Conservation (phyloP, 2,329 filamentous ascomycete genomes). For the Zasmidium angulare region DNA sequence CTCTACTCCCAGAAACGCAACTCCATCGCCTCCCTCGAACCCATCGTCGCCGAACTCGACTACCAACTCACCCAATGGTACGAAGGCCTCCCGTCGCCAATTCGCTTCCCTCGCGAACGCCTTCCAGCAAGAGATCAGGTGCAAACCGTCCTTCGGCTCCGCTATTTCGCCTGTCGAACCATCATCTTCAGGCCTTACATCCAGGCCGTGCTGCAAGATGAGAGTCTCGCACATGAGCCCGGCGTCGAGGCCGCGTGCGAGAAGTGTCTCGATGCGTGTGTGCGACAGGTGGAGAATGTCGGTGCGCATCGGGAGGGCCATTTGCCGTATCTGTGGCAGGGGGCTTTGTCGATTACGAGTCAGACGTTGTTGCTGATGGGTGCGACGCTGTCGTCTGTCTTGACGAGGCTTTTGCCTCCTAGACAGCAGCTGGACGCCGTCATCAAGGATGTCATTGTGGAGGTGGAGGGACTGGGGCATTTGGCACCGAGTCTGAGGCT, state of each 20-base stretch:
- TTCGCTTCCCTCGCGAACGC: conserved; percentile 75
- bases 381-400: conserved; percentile 73
- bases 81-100: conserved; percentile 69
- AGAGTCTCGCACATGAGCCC: conserved; percentile 68
- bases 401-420: conserved; percentile 64
- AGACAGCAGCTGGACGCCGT: conserved; percentile 66
- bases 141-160: conserved; percentile 74
- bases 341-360: conserved; percentile 77
- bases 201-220: conserved; percentile 74
- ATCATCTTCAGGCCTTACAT: conserved; percentile 87
- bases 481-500: conserved; percentile 74
- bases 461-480: conserved; percentile 72
- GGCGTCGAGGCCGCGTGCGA: conserved; percentile 75
- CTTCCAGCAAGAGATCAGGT: conserved; percentile 68
- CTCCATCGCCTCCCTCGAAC: conserved; percentile 71
- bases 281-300: conserved; percentile 77
- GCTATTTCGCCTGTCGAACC: conserved; percentile 82
- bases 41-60: conserved; percentile 76
- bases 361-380: conserved; percentile 83
- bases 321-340: conserved; percentile 84
- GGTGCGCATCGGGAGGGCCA: conserved; percentile 77
- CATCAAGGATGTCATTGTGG: conserved; percentile 73
- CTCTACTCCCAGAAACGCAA: conserved; percentile 50
- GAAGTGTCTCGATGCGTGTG: conserved; percentile 76
- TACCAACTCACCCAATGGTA: conserved; percentile 85